Base-by-base conservation (phyloP, 306 rosid genomes). In the Cucurbita ficifolia region DNA sequence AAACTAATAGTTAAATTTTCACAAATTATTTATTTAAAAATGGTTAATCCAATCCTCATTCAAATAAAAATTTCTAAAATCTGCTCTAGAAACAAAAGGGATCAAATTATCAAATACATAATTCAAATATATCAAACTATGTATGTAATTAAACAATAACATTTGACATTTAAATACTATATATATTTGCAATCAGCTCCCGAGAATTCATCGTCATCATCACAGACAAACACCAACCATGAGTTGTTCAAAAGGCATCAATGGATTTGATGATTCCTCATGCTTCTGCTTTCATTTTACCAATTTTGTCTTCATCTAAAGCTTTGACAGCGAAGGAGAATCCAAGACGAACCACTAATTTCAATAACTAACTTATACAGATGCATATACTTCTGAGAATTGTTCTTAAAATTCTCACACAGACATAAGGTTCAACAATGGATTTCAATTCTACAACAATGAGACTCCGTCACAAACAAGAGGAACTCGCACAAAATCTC, bases 401-500 rank as follows among this genome's bases (percentile, higher is more conserved):
- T 29, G 33, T 33, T 60, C 45, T 35, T 14, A n/a, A 60, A 14
- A 60, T 33, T 60, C 45, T 35, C 67, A 36, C 21, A 33, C 62
- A 56, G 8, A 56, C 49, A 64, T 35, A 40, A 5, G 51, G n/a
- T 64, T 64, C 50, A 64, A 49, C 7, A n/a, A 49, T 49, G 18
- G 16, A 49, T 49, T 49, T 1, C 18, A 49, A 49, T 49, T 49
- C 53, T 49, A 49, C 53, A 49, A 19, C 52, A 64, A 42, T 64
- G 50, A 19, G 10, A 61, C 68, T 61, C 45, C 22, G 18, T 61
- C 18, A 39, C 70, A 63, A 40, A 63, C 70, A 63, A 63, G 52
- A 42, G 71, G 10, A 64, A 64, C 71, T 64, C 71, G 51, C 52
- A 64, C 71, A 64, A 64, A 64, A 64, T 42, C 52, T 64, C 71